Percentiles rank a stretch among this genome's conserved stretches.
These are phyloP conservation scores for Paradendryphiella salina DNA, from an alignment of 2,329 filamentous ascomycete species.

Conservation along the genomic window DNA sequence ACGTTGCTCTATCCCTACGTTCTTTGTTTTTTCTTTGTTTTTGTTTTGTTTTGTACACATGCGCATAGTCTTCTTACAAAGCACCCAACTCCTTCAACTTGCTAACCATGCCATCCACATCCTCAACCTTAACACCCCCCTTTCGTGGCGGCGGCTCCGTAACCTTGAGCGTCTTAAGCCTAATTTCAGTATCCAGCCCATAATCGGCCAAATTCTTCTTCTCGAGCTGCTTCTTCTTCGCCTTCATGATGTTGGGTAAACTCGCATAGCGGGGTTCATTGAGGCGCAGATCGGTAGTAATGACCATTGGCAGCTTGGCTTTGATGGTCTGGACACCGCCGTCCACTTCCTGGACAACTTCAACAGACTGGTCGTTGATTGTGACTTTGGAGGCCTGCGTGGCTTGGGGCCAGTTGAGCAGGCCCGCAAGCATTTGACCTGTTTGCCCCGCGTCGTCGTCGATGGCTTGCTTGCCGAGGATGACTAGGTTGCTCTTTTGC, in stretches of 20 bases:
- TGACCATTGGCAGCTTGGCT: constrained; percentile 84
- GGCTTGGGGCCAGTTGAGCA: constrained; percentile 91
- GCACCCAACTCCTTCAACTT: constrained; percentile 97
- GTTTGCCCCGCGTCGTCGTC: constrained; percentile 96
- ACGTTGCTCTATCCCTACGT: too few species aligned
- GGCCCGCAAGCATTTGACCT: constrained; percentile 93
- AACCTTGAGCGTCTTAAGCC: constrained; percentile 90
- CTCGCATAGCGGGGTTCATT: constrained; percentile 96
- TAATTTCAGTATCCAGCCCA: constrained; percentile 71
- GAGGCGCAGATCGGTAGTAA: constrained; percentile 91
- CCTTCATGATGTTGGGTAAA: constrained; percentile 99
- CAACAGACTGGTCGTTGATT: constrained; percentile 71
- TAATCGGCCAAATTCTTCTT: constrained; percentile 82
- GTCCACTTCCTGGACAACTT: constrained; percentile 89
- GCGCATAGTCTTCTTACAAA: constrained; percentile 58
- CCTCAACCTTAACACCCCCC: constrained; percentile 94
- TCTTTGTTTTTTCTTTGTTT: neutral
- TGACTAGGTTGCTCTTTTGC: constrained; percentile 87
- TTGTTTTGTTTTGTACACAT: neutral
- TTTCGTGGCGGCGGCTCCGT: constrained; percentile 82
- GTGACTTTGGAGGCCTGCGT: constrained; percentile 87
- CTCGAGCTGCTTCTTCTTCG: constrained; percentile 98
- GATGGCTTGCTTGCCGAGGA: constrained; percentile 97
- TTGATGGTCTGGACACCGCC: constrained; percentile 89
- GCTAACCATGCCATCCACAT: constrained; percentile 89